These are phyloP conservation scores for Endogone sp. DNA, from an alignment of 192 early-diverging fungal genomes.

Conservation along the genomic window DNA sequence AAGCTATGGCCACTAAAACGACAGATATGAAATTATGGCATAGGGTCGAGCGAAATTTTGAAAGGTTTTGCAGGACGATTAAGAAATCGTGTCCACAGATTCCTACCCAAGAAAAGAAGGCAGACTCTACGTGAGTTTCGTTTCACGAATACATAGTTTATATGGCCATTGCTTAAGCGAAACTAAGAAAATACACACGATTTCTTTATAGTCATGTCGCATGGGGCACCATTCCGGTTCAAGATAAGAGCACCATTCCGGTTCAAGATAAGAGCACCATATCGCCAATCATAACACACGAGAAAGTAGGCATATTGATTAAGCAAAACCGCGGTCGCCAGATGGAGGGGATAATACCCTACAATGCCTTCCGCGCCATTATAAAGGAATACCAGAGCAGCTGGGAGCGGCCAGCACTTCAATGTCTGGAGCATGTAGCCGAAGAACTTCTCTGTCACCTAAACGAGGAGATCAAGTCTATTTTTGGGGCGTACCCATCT, in stretches of 20 bases:
- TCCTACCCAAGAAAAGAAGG: too few relatives aligned
- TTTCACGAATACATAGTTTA: too few relatives aligned
- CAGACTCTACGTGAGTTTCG: too few relatives aligned
- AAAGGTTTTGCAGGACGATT: not conserved
- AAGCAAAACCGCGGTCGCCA: not conserved
- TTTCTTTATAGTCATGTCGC: too few relatives aligned
- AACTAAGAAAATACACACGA: too few relatives aligned
- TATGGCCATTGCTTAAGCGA: too few relatives aligned
- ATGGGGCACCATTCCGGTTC: too few relatives aligned
- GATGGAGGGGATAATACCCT: not conserved
- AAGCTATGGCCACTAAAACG: not conserved
- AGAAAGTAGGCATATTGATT: not conserved
- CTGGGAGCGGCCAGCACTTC: not conserved
- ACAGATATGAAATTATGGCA: not conserved
- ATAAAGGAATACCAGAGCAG: not conserved
- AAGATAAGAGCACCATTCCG: too few relatives aligned
- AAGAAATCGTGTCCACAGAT: too few relatives aligned
- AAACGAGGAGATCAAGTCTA: not conserved
- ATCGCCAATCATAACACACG: not conserved
- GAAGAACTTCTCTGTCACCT: not conserved
- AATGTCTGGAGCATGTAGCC: not conserved
- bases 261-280: too few relatives aligned
- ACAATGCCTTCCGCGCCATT: not conserved
- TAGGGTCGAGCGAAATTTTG: not conserved
- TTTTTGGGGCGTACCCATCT: not conserved